Evolutionary conservation across 257 asterid species (phyloP), one percentile per base, ranked within the genome.

Genomic region (Solanum piurae): DNA sequence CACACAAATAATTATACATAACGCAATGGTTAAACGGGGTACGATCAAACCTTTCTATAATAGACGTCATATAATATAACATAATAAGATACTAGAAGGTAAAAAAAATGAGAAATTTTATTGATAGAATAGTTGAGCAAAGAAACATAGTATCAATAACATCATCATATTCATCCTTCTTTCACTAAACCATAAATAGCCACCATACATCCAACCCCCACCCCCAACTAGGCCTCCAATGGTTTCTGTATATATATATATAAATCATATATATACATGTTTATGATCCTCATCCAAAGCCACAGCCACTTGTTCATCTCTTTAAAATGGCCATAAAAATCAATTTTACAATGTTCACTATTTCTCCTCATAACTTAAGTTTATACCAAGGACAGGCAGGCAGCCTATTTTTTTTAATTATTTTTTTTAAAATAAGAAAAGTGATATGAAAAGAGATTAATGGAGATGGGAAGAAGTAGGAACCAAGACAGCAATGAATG

Each of bases 91-190:
- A 6, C 27, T 27, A 31, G 12, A 27, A 68, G 10, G 37, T 68
- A 31, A 69, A 86, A 86, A 74, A 37, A 21, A 44, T 55, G 76
- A 80, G 66, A 85, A 69, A 4, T 88, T 90, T 91, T 93, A 92
- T 91, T 93, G 89, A 91, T 89, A 55, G 89, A 89, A 90, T 90
- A 91, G 87, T 93, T 89, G 93, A 91, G 93, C 68, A 93, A 90
- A 88, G 92, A 86, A 90, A 90, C 93, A 90, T 85, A 87, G 89
- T 89, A 89, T 87, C 92, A 92, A 87, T 86, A 90, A 83, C 90
- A 66, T 64, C 89, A 89, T 89, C 90, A 90, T 88, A 90, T 88
- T 86, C 94, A 91, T 88, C 93, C 94, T 92, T 89, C 90, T 89
- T 91, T 84, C 89, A 90, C 93, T 87, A 89, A 87, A 89, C 93